Percentiles rank a stretch among this genome's conserved stretches.
These are phyloP conservation scores for Raphidocelis subcapitata DNA, from an alignment of 139 green algal genomes.

Conservation along the genomic window DNA sequence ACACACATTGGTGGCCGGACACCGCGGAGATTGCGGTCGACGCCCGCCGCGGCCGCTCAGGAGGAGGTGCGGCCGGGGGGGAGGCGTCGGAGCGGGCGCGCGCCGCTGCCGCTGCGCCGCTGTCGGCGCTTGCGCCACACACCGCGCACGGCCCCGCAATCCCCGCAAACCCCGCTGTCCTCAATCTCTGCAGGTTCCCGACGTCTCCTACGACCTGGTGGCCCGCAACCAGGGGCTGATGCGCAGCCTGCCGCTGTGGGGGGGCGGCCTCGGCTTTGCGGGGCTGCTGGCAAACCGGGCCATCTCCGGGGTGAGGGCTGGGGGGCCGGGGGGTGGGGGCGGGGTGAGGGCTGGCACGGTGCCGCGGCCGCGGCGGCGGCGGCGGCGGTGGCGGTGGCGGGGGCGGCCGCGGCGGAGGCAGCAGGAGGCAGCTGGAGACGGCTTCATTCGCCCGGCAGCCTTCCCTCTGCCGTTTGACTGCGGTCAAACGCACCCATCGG, in stretches of 20 bases:
- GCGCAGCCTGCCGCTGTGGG: slow-evolving; percentile 43
- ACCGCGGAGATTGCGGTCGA: no score
- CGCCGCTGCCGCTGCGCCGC: no score
- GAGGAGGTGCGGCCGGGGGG: no score
- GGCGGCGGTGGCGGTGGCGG: neutral
- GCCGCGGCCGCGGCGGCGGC: no score
- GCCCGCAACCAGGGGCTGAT: slow-evolving; percentile 39
- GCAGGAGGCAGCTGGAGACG: neutral
- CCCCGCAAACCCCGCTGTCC: no score
- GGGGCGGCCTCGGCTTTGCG: slow-evolving; percentile 37
- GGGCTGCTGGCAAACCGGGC: slow-evolving; percentile 40
- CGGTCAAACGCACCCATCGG: neutral
- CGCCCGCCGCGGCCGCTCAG: no score
- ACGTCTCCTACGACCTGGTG: slow-evolving; percentile 47
- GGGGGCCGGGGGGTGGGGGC: neutral
- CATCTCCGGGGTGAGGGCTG: slow-evolving; percentile 36
- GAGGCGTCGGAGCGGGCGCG: no score
- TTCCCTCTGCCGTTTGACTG: neutral
- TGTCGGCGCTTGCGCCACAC: no score
- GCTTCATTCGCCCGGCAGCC: neutral
- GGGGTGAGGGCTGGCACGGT: neutral
- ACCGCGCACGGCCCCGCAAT: no score
- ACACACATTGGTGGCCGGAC: no score
- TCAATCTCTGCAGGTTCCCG: slow-evolving; percentile 25
- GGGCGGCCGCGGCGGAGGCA: neutral